phyloP scores from a whole-genome alignment of 2,329 filamentous ascomycete species.

The Fusarium sp. region DNA sequence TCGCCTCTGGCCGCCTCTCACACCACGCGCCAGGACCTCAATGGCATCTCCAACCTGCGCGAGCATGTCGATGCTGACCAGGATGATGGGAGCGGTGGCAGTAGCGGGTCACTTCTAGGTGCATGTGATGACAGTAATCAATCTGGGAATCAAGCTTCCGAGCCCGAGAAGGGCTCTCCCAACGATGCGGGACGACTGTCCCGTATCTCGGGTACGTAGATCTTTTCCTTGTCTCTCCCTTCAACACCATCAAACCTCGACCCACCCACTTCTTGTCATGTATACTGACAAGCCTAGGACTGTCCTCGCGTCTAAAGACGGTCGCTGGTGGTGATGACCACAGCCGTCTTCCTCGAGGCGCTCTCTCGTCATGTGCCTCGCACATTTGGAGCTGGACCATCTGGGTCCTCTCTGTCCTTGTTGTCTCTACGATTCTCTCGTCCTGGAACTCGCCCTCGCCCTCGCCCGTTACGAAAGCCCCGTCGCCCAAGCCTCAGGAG shows the following conservation, averaged over 20 bases:
- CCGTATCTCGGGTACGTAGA: slow-evolving; percentile 41
- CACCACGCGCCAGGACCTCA: slow-evolving; percentile 67
- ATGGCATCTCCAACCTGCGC: slow-evolving; percentile 65
- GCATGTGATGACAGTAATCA: slow-evolving; percentile 44
- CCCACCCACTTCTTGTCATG: neutral
- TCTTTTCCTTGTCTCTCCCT: neutral
- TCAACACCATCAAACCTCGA: neutral
- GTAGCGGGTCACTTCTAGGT: slow-evolving; percentile 32
- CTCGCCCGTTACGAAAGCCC: slow-evolving; percentile 1
- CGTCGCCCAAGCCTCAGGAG: slow-evolving; percentile 15
- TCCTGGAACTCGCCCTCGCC: slow-evolving; percentile 33
- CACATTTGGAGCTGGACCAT: slow-evolving; percentile 54
- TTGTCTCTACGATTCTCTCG: slow-evolving; percentile 49
- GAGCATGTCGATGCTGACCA: slow-evolving; percentile 53
- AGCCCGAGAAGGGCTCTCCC: slow-evolving; percentile 23
- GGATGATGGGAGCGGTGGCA: slow-evolving; percentile 47
- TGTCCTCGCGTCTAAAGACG: slow-evolving; percentile 48
- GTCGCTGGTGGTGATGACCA: slow-evolving; percentile 56
- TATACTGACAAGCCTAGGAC: slow-evolving; percentile 29
- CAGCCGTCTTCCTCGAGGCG: slow-evolving; percentile 47
- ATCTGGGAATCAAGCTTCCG: slow-evolving; percentile 30
- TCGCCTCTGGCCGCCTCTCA: slow-evolving; percentile 59
- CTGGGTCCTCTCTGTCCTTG: slow-evolving; percentile 57
- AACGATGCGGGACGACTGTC: slow-evolving; percentile 48
- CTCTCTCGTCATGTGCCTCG: slow-evolving; percentile 45